Conservation (phyloP, 2,329 filamentous ascomycete genomes). For the Colletotrichum sp. region DNA sequence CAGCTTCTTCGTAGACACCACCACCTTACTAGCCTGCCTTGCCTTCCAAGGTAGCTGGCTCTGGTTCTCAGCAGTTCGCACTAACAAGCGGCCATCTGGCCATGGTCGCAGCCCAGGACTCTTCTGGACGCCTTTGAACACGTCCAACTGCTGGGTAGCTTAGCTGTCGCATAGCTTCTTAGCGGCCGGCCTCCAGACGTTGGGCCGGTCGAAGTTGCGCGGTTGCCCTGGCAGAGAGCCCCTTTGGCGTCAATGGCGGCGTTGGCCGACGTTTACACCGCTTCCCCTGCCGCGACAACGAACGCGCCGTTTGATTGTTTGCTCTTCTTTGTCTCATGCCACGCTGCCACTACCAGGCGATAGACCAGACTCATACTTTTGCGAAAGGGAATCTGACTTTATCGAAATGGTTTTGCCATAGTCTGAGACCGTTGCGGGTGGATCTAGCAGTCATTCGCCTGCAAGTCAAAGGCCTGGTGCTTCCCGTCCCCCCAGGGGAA, state of each 20-base stretch:
- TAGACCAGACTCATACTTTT: background rate
- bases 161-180: background rate
- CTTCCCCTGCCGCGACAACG: background rate
- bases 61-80: conserved; percentile 11
- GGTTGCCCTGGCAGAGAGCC: background rate
- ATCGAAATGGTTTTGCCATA: conserved; percentile 3
- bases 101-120: conserved; percentile 7
- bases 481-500: background rate
- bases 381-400: conserved; percentile 11
- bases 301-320: conserved; percentile 3
- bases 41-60: background rate
- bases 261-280: conserved; percentile 4
- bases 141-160: background rate
- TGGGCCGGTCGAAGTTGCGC: background rate
- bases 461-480: background rate
- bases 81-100: background rate
- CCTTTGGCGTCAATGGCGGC: background rate
- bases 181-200: background rate
- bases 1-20: background rate
- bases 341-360: background rate
- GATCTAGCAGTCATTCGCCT: conserved; percentile 3
- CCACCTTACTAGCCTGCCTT: background rate
- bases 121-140: background rate
- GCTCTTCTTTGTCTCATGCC: conserved; percentile 5
- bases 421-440: conserved; percentile 9